Conservation (phyloP, 495 filamentous ascomycete species). For the Cudoniella acicularis region DNA sequence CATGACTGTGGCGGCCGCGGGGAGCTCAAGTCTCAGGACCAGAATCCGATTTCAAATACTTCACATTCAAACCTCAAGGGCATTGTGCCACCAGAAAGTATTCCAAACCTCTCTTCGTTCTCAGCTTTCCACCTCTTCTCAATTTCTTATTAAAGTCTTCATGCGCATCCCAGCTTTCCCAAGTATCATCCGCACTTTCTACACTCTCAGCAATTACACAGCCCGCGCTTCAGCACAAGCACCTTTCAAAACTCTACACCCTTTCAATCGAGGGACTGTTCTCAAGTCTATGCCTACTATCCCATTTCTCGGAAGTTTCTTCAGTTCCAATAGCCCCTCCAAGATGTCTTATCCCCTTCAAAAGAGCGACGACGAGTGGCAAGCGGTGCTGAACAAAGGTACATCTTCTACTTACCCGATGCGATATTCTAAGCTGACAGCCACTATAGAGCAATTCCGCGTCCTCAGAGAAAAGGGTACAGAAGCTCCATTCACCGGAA, state of each 20-base stretch:
- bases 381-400: slow-evolving; percentile 76
- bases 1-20: slow-evolving; percentile 3
- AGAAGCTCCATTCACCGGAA: slow-evolving; percentile 71
- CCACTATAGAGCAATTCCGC: slow-evolving; percentile 78
- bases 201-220: slow-evolving; percentile 24
- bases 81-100: slow-evolving; percentile 16
- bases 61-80: background rate
- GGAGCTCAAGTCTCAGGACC: background rate
- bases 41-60: slow-evolving; percentile 18
- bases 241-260: slow-evolving; percentile 18
- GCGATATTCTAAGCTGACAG: slow-evolving; percentile 12
- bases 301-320: slow-evolving; percentile 77
- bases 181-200: slow-evolving; percentile 26
- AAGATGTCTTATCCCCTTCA: slow-evolving; percentile 79
- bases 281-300: slow-evolving; percentile 43
- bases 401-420: slow-evolving; percentile 11
- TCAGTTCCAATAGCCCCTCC: slow-evolving; percentile 49
- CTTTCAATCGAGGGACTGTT: slow-evolving; percentile 18
- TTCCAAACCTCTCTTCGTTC: slow-evolving; percentile 15
- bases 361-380: slow-evolving; percentile 82
- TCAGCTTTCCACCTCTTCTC: background rate
- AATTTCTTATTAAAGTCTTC: slow-evolving; percentile 15
- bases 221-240: slow-evolving; percentile 9
- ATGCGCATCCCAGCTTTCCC: slow-evolving; percentile 25
- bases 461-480: slow-evolving; percentile 89